Evolutionary conservation across 176 grass and related monocot species (phyloP).

Genomic region (Cenchrus purpureus): DNA sequence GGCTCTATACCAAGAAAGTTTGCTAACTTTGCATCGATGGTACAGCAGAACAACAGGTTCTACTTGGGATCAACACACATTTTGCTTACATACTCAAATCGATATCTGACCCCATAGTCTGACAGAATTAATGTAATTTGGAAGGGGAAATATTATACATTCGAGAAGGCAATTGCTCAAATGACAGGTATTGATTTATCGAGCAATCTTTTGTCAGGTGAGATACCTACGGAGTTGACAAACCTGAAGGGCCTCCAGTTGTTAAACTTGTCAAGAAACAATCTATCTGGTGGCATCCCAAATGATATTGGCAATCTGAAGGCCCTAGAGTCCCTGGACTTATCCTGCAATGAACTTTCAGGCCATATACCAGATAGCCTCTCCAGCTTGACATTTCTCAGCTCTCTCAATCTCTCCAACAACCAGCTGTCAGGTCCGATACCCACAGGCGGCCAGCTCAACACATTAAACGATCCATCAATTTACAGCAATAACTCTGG

Average conservation of each 20-base stretch:
- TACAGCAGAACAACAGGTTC: neutral
- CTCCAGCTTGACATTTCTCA: constrained; percentile 1
- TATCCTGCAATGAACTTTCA: neutral
- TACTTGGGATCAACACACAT: neutral
- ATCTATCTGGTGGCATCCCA: constrained; percentile 6
- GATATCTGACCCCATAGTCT: neutral
- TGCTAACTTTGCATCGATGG: neutral
- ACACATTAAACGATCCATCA: constrained; percentile 15
- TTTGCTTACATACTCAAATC: neutral
- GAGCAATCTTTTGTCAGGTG: neutral
- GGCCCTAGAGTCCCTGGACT: constrained; percentile 16
- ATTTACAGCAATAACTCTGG: constrained; percentile 23
- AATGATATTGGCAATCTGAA: neutral
- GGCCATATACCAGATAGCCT: neutral
- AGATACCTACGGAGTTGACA: neutral
- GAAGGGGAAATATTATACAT: neutral
- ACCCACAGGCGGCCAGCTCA: neutral
- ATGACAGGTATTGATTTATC: constrained; percentile 1
- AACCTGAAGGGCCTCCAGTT: constrained; percentile 14
- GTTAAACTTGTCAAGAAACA: constrained; percentile 10
- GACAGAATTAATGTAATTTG: neutral
- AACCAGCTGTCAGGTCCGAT: neutral
- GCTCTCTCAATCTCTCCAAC: constrained; percentile 20
- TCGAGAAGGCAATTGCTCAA: constrained; percentile 1
- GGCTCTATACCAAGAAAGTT: neutral